Percentiles rank a stretch among this genome's conserved stretches.
phyloP scores from a whole-genome alignment of 345 rosid species.

The Barbarea vulgaris region DNA sequence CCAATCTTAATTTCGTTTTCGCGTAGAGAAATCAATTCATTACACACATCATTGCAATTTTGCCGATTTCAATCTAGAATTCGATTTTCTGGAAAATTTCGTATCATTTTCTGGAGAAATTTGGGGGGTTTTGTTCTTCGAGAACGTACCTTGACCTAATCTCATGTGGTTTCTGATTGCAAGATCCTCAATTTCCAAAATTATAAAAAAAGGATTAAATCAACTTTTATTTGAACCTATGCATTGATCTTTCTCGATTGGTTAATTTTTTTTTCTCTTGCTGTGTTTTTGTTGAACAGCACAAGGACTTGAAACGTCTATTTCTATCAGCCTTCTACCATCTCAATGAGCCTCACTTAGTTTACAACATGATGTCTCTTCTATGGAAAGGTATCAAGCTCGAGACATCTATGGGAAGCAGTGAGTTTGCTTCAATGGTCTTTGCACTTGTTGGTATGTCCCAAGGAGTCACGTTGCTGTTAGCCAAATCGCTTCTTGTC shows the following conservation, averaged over 20 bases:
- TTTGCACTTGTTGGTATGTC: conserved; percentile 74
- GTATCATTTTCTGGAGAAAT: conserved; percentile 1
- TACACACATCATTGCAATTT: neutral
- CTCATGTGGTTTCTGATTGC: neutral
- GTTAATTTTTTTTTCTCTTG: neutral
- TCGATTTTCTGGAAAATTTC: neutral
- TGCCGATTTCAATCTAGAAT: conserved; percentile 1
- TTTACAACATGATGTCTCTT: conserved; percentile 90
- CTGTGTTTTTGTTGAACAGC: conserved; percentile 45
- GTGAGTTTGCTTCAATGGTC: conserved; percentile 80
- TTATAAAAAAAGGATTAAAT: neutral
- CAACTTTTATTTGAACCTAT: neutral
- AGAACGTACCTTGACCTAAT: conserved; percentile 8
- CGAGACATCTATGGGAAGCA: conserved; percentile 89
- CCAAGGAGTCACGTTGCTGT: conserved; percentile 75
- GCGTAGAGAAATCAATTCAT: neutral
- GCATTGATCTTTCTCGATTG: conserved; percentile 5
- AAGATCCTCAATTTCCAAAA: neutral
- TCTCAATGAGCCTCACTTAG: conserved; percentile 75
- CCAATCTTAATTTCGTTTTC: neutral
- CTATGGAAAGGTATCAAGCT: conserved; percentile 92
- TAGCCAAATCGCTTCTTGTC: conserved; percentile 67
- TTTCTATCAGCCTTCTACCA: conserved; percentile 89
- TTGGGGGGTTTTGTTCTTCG: neutral
- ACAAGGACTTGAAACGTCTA: conserved; percentile 75